Evolutionary conservation across 805 yeast genomes (phyloP), one percentile per base, ranked within the genome.

Genomic region (Saccharomycopsis sp.): DNA sequence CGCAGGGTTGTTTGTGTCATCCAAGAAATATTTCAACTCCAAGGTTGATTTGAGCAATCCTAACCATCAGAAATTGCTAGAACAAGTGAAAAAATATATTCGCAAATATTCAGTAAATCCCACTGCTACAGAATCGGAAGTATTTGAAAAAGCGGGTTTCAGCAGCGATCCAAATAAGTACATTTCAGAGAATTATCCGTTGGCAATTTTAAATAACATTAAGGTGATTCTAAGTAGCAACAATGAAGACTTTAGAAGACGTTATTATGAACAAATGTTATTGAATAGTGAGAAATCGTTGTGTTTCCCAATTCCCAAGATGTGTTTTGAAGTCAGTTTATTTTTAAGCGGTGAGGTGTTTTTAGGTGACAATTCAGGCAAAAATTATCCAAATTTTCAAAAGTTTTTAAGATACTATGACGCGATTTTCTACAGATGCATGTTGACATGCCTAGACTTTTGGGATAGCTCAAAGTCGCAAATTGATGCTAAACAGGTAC

Each of bases 261-360:
- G 69, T 24, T 78, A 71, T 55, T 75, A 73, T 43, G 86, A 82
- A 56, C 85, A 81, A 52, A 63, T 78, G 39, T 65, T 82, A 62
- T 79, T 82, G 13, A 32, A 43, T 68, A 74, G 78, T 39, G 69
- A 72, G 44, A 68, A 67, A 43, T 61, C 64, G 24, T 63, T 69
- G 38, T 64, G 71, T 5, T 75, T 77, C 56, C 81, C 85, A 1
- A 56, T 81, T 22, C 67, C 60, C 8, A 56, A 61, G 44, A 64
- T 71, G 38, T 58, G 68, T 2, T 48, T 63, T 4, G 51, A 54
- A 19, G 53, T 70, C 1, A 61, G 71, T 1, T 47, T 57, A 19
- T 53, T 59, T 22, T 47, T 66, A 14, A 44, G 56, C 20, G 7
- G 26, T 14, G 47, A 43, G 2, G 56, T 59, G 21, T 61, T 59